Evolutionary conservation across 306 rosid genomes (phyloP).

Genomic region (Astragalus membranaceus): DNA sequence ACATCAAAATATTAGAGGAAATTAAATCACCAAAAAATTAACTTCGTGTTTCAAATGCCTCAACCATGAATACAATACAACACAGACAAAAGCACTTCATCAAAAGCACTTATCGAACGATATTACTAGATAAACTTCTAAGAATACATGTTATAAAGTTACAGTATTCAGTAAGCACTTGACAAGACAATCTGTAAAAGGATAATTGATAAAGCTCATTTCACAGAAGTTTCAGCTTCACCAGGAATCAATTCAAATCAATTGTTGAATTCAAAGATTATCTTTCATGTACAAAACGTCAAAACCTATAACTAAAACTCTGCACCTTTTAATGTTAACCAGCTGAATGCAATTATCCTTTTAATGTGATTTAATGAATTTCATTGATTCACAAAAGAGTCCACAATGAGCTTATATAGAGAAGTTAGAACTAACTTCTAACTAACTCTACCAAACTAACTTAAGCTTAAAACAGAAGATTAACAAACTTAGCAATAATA

Average conservation of each 20-base stretch:
- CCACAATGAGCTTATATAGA: too few relatives aligned
- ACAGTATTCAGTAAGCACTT: too few relatives aligned
- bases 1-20: background rate
- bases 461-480: too few relatives aligned
- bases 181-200: background rate
- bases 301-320: background rate
- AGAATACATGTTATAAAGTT: too few relatives aligned
- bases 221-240: background rate
- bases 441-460: too few relatives aligned
- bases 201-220: background rate
- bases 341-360: background rate
- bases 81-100: background rate
- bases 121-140: too few relatives aligned
- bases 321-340: background rate
- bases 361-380: too few relatives aligned
- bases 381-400: too few relatives aligned
- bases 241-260: background rate
- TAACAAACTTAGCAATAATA: too few relatives aligned
- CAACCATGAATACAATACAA: background rate
- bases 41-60: background rate
- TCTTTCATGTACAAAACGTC: background rate
- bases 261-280: background rate
- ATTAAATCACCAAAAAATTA: background rate
- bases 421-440: too few relatives aligned
- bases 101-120: too few relatives aligned